Evolutionary conservation across 345 rosid genomes (phyloP).

Genomic region (Brassica incana): DNA sequence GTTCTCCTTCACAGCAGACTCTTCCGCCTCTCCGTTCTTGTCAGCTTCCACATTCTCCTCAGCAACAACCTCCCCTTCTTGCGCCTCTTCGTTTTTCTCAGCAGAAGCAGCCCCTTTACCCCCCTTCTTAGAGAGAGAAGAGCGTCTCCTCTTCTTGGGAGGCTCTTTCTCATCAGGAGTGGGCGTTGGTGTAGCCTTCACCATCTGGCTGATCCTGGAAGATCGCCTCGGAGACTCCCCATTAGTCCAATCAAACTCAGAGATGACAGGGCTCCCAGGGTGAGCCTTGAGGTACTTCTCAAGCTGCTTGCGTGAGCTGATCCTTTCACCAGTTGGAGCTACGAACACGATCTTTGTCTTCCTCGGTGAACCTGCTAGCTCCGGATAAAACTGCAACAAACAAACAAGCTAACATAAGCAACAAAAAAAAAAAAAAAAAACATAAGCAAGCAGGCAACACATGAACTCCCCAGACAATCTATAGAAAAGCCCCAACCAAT

Average conservation of each 20-base stretch:
- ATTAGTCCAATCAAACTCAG: constrained; percentile 85
- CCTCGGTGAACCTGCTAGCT: constrained; percentile 60
- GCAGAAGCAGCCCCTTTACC: constrained; percentile 29
- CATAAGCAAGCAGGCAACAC: constrained; percentile 3
- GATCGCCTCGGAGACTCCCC: constrained; percentile 92
- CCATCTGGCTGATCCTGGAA: constrained; percentile 74
- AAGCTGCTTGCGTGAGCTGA: constrained; percentile 58
- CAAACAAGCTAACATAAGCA: neutral
- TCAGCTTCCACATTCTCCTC: constrained; percentile 27
- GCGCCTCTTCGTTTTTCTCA: constrained; percentile 6
- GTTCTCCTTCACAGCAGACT: neutral
- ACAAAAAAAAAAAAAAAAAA: too few relatives aligned
- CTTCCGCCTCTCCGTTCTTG: constrained; percentile 3
- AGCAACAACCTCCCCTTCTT: neutral
- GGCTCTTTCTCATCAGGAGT: constrained; percentile 56
- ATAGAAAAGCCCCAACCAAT: constrained; percentile 1
- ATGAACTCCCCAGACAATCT: neutral
- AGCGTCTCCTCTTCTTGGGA: constrained; percentile 58
- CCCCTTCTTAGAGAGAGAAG: constrained; percentile 40
- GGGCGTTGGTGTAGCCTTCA: constrained; percentile 63
- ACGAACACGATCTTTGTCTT: constrained; percentile 66
- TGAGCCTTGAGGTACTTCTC: constrained; percentile 74
- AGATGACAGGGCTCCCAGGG: constrained; percentile 62
- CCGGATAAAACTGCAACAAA: constrained; percentile 59
- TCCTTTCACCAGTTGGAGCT: constrained; percentile 81